Evolutionary conservation across 2,329 filamentous ascomycete species (phyloP).

Genomic region (Fusarium sarcochroum): DNA sequence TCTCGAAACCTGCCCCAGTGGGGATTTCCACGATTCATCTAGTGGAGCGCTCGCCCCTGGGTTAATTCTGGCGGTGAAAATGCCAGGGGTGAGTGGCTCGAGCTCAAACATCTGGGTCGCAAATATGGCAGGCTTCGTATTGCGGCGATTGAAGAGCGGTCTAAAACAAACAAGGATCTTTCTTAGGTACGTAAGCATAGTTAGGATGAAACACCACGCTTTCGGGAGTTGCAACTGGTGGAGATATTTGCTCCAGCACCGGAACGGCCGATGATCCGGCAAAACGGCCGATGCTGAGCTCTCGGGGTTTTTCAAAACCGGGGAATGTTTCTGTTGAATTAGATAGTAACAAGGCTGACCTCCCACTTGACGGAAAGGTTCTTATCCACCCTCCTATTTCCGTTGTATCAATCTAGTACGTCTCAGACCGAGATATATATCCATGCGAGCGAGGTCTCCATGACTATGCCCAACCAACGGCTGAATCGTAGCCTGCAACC

Average conservation of each 20-base stretch:
- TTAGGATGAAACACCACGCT: conserved; percentile 8
- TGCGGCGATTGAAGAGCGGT: neutral
- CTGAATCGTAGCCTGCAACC: too few relatives aligned
- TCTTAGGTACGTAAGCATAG: conserved; percentile 5
- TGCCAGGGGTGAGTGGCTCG: conserved; percentile 17
- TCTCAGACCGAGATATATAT: too few relatives aligned
- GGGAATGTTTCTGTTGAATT: conserved; percentile 11
- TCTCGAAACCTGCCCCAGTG: conserved; percentile 31
- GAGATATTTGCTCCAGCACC: conserved; percentile 3
- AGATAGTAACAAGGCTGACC: neutral
- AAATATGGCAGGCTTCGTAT: neutral
- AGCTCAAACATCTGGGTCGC: neutral
- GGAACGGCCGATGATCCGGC: conserved; percentile 1
- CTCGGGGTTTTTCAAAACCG: neutral
- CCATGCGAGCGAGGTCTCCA: too few relatives aligned
- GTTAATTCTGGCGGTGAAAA: conserved; percentile 2
- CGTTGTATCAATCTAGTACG: too few relatives aligned
- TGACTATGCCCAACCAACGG: too few relatives aligned
- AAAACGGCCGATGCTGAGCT: neutral
- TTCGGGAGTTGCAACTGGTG: conserved; percentile 17
- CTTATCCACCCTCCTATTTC: too few relatives aligned
- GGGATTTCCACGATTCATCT: neutral
- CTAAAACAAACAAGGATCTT: conserved; percentile 7
- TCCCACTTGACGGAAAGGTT: too few relatives aligned
- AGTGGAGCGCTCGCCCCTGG: conserved; percentile 20